Percentiles rank a stretch among this genome's conserved stretches.
Conservation (phyloP, 2,329 filamentous ascomycete genomes). For the Herpotrichia juniperi region DNA sequence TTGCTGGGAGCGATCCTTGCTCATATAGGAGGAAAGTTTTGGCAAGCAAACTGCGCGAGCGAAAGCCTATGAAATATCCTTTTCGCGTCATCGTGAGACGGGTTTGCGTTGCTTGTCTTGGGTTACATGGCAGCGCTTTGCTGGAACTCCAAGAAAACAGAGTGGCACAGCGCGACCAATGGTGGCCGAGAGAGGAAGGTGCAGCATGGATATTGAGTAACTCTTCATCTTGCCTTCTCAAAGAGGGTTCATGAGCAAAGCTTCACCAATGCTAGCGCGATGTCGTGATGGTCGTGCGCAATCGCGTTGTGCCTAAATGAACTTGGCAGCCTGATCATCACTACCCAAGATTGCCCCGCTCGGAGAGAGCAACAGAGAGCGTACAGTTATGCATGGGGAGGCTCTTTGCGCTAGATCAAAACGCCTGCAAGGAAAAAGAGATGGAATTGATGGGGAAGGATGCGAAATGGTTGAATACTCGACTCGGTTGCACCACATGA, state of each 20-base stretch:
- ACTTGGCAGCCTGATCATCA: constrained; percentile 1
- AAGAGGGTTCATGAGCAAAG: neutral
- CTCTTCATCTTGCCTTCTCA: neutral
- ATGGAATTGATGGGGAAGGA: too few relatives aligned
- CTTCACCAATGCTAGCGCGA: constrained; percentile 4
- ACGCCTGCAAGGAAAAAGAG: neutral
- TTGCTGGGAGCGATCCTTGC: constrained; percentile 6
- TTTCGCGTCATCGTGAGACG: constrained; percentile 32
- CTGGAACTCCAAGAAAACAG: constrained; percentile 5
- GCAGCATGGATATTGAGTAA: neutral
- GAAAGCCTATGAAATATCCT: constrained; percentile 1
- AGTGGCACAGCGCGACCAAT: constrained; percentile 1
- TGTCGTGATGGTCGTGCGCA: constrained; percentile 19
- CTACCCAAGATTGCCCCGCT: neutral
- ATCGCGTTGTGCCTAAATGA: constrained; percentile 10
- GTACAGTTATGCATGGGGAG: neutral
- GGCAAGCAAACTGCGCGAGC: neutral
- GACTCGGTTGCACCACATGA: neutral
- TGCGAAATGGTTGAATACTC: too few relatives aligned
- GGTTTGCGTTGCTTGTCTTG: constrained; percentile 31
- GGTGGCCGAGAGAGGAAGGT: constrained; percentile 32
- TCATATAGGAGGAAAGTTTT: neutral
- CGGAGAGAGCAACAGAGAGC: neutral
- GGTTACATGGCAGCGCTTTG: constrained; percentile 25
- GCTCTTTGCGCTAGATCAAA: neutral